Evolutionary conservation across 441 rosid species (phyloP).

Genomic region (Codiaeum variegatum): DNA sequence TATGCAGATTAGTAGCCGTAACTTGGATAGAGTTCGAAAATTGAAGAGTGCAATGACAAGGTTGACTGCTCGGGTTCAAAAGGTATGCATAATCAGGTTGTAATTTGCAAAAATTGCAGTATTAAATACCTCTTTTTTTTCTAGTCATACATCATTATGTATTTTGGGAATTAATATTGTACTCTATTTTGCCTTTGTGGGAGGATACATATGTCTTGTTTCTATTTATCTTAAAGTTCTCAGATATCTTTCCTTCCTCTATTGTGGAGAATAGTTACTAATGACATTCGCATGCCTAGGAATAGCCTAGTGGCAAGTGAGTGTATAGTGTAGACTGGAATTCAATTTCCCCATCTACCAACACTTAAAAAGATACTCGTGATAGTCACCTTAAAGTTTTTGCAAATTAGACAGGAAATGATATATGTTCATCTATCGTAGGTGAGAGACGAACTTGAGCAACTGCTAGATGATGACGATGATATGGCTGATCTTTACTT

Average conservation of each 20-base stretch:
- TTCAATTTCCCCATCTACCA: too few relatives aligned
- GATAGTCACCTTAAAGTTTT: not conserved
- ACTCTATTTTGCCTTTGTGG: not conserved
- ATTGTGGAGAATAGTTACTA: too few relatives aligned
- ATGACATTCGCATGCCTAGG: too few relatives aligned
- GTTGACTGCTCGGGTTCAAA: conserved; percentile 91
- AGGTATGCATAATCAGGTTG: conserved; percentile 38
- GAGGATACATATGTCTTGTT: too few relatives aligned
- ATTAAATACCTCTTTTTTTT: not conserved
- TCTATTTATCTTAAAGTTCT: not conserved
- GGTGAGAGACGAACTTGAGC: conserved; percentile 98
- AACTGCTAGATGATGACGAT: conserved; percentile 89
- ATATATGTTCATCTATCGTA: conserved; percentile 26
- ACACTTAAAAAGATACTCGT: not conserved
- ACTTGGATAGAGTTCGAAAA: conserved; percentile 93
- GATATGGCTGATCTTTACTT: conserved; percentile 97
- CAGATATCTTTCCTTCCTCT: not conserved
- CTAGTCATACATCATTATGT: not conserved
- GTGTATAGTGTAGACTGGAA: too few relatives aligned
- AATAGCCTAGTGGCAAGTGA: too few relatives aligned
- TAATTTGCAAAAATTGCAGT: not conserved
- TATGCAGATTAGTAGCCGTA: conserved; percentile 88
- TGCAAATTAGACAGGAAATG: not conserved
- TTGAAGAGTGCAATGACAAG: conserved; percentile 97
- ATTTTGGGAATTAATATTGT: not conserved